Conservation (phyloP, 192 early-diverging fungal genomes). For the Haplosporangium gracile region DNA sequence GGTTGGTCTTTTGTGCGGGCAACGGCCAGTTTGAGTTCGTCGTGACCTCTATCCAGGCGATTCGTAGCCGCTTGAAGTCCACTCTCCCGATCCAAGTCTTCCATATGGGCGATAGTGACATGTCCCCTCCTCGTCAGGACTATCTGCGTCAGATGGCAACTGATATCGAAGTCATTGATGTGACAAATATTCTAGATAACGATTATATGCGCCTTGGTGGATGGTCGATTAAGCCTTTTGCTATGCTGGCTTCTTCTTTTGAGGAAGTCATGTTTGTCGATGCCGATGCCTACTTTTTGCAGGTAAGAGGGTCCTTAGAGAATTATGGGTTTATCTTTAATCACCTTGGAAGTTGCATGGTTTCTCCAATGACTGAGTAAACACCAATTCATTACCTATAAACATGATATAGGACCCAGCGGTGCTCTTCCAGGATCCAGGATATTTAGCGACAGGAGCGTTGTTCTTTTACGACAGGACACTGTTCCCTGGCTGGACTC, state of each 20-base stretch:
- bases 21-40: conserved; percentile 60
- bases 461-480: conserved; percentile 77
- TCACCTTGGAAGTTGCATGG: too few species aligned
- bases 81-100: conserved; percentile 74
- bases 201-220: conserved; percentile 61
- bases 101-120: conserved; percentile 64
- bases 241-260: conserved; percentile 72
- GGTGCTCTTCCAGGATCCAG: conserved; percentile 62
- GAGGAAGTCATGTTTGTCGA: conserved; percentile 77
- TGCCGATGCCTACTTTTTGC: conserved; percentile 77
- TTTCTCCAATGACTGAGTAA: background rate
- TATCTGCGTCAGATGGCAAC: conserved; percentile 47
- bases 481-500: conserved; percentile 41
- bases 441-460: conserved; percentile 60
- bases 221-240: conserved; percentile 81
- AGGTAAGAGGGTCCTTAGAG: conserved; percentile 32
- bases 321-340: too few species aligned
- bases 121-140: conserved; percentile 41
- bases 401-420: conserved; percentile 59
- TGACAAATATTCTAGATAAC: conserved; percentile 59
- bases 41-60: conserved; percentile 52
- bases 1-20: conserved; percentile 65
- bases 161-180: conserved; percentile 53
- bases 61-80: conserved; percentile 55
- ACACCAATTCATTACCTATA: background rate